Base-by-base conservation (phyloP, 768 basidiomycete species). In the Boletus insuetus region DNA sequence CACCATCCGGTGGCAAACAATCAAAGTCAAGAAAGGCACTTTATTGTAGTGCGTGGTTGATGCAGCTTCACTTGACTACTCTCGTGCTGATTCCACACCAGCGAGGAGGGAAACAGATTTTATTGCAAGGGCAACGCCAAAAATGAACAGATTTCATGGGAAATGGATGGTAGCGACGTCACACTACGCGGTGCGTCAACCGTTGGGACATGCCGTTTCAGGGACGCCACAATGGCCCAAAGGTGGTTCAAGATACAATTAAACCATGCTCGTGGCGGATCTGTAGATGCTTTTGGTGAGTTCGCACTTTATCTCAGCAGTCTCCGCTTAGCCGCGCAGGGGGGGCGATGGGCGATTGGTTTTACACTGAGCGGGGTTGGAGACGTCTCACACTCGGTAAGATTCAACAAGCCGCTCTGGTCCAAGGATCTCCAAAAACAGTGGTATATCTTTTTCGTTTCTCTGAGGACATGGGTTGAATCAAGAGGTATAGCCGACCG, bases 231-330 rank as follows among this genome's bases (percentile, higher is more conserved):
- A 14, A 49, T 26, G 31, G 58, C 58, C 17, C 35, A 29, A 13
- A 42, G 14, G 35, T 58, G 58, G 58, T 58, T 51, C 20, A 37
- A 9, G 9, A 26, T 58, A 5, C 49, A 58, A 13, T 24, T 48
- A n/a, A 34, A 34, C 13, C 43, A 42, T 20, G 53, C 58, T 11
- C 41, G 45, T 17, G 37, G 43, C 20, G 58, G 58, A 13, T 24
- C 34, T 11, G 26, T 54, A 17, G 34, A 45, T 10, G 40, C 16
- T 14, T 51, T 49, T 49, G 32, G 57, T 58, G 13, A 47, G 53
- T 22, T 29, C 29, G 29, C 29, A 10, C 6, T 11, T 6, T 37
- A 26, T 12, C 17, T 37, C 6, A 11, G n/a, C 12, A n/a, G 16
- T 19, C 17, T 22, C 2, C 31, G 12, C 22, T 41, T 24, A 46